Evolutionary conservation across 371 early-diverging fungal species (phyloP), one percentile per base, ranked within the genome.

Genomic region (Choanephora cucurbitarum): DNA sequence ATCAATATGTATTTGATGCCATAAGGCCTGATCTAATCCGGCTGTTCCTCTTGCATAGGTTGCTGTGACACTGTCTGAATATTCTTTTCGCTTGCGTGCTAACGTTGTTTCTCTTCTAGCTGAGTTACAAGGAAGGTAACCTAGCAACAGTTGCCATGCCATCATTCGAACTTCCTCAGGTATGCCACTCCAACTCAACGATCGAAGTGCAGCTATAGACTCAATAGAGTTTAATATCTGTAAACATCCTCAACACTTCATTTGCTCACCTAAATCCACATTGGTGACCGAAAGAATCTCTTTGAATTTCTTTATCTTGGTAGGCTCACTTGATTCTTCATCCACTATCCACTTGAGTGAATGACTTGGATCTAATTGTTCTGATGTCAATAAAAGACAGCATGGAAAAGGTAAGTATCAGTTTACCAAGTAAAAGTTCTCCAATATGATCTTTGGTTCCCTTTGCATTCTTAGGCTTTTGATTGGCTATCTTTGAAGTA

Each of bases 1-100:
- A 79, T 98, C 98, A 49, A 98, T 97, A 66, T 90, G 90, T 41
- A 95, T 91, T 81, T 96, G 98, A 79, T 96, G 98, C 84, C 89
- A 89, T 45, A 96, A 79, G 11, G 83, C 76, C 58, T 91, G 89
- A 67, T 97, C 97, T 44, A 95, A 70, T 0, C 89, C 84, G 4
- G 84, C 86, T 5, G 87, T 87, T 1, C 91, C 92, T 56, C 80
- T 76, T n/a, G 87, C 80, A 70, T 91, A 93, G 9, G 92, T 83
- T 64, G 89, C 91, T 4, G 75, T 67, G 1, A 90, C 88, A 59
- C 87, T 89, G 56, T 95, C 95, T 24, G 75, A 80, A 67, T 95
- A 97, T 66, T 97, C 97, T 54, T 89, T 89, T 52, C 97, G 81
- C 60, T 97, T 96, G 55, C 92, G 81, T 40, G 82, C 81, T 64